These are phyloP conservation scores for Aurifilum marmelostoma DNA, from an alignment of 2,329 filamentous ascomycete species.

Conservation along the genomic window DNA sequence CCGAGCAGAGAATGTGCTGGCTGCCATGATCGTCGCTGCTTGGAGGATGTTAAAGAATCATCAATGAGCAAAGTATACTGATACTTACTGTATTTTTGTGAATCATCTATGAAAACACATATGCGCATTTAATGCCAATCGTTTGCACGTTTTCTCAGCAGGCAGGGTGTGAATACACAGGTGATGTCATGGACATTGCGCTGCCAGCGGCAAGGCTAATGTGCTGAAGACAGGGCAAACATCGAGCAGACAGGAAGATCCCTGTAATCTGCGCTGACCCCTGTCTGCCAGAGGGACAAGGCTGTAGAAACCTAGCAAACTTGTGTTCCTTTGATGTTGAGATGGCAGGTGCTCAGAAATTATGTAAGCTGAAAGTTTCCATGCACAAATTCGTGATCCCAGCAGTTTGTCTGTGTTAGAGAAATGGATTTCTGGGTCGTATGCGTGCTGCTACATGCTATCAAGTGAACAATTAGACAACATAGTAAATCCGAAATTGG, in stretches of 20 bases:
- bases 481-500: too few species aligned
- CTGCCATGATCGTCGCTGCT: constrained; percentile 27
- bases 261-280: not conserved
- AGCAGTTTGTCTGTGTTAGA: not conserved
- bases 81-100: not conserved
- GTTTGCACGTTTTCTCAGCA: not conserved
- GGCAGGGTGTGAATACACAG: not conserved
- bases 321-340: not conserved
- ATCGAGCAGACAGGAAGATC: not conserved
- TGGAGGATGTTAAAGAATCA: not conserved
- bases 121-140: not conserved
- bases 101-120: not conserved
- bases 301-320: not conserved
- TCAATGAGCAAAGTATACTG: not conserved
- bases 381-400: not conserved
- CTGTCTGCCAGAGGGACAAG: not conserved
- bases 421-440: not conserved
- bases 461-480: not conserved
- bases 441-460: not conserved
- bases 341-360: not conserved
- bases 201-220: not conserved
- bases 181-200: constrained; percentile 1
- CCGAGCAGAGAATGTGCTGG: constrained; percentile 45
- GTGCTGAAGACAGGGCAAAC: not conserved
- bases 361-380: not conserved